Base-by-base conservation (phyloP, 768 basidiomycete genomes). In the Hericium coralloides region DNA sequence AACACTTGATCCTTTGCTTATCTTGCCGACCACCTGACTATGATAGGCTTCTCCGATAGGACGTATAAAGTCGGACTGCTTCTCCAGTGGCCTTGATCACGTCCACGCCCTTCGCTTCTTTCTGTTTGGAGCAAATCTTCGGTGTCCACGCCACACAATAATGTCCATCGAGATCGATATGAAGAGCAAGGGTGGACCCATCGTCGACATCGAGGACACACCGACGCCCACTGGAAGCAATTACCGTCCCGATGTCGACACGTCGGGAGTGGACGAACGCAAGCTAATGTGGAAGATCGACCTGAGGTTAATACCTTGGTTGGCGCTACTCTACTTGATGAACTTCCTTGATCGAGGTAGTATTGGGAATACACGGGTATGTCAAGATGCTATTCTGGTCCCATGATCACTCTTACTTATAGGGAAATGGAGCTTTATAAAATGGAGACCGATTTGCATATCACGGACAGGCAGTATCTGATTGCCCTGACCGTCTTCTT, bases 401-500 rank as follows among this genome's bases (percentile, higher is more conserved):
- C 43, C 12, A 18, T 45, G n/a, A 7, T 45, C 17, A 45, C 7
- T 2, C 17, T 45, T n/a, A 45, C 43, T 45, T 39, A 43, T n/a
- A 8, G 26, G 38, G 20, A 38, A 31, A 12, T n/a, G 17, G 20
- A 22, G 3, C 20, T 9, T 60, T 87, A 87, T 58, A 67, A 76
- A 56, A 71, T 89, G 58, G 79, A 79, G 60, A 61, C 59, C 15
- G 82, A 85, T 62, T 69, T 87, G 45, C 70, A 79, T 36, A 80
- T 87, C 25, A 77, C 75, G 6, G 81, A 87, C 63, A 77, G 72
- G 49, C 84, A 87, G 63, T 87, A 87, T 65, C 73, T 87, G 31
- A 74, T 85, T 54, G 83, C 84, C 4, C 71, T 87, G 52, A 85
- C 84, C 4, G 76, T 87, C 3, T 90, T 91, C 74, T 91, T 89